Percentiles rank a stretch among this genome's conserved stretches.
phyloP scores from a whole-genome alignment of 129 eudicot species.

The Scalesia atractyloides region DNA sequence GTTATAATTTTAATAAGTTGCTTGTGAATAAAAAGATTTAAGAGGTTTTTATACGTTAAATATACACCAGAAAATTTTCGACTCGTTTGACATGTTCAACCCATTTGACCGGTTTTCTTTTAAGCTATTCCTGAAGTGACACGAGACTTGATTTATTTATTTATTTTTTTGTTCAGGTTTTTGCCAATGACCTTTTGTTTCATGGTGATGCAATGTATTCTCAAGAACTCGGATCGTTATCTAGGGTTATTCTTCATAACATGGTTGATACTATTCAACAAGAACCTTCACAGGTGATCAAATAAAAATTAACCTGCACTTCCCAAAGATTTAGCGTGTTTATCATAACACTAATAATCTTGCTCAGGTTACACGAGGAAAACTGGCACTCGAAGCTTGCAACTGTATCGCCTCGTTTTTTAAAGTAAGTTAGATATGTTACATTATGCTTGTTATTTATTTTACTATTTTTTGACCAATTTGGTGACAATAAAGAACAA shows the following conservation, averaged over 20 bases:
- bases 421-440: constrained; percentile 39
- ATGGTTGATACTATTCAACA: constrained; percentile 44
- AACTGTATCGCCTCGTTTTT: constrained; percentile 59
- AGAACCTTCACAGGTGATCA: constrained; percentile 62
- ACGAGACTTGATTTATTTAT: too few relatives aligned
- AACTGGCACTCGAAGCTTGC: constrained; percentile 81
- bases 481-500: neutral
- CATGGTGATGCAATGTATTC: constrained; percentile 44
- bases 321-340: neutral
- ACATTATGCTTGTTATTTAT: neutral
- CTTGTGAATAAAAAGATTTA: neutral
- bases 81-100: neutral
- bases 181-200: constrained; percentile 51
- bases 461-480: neutral
- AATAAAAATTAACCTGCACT: constrained; percentile 1
- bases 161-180: constrained; percentile 45
- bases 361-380: constrained; percentile 69
- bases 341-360: constrained; percentile 20
- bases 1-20: neutral
- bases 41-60: neutral
- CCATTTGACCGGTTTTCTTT: neutral
- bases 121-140: neutral
- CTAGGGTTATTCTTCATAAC: constrained; percentile 42
- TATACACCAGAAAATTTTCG: neutral
- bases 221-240: constrained; percentile 53